Conservation (phyloP, 805 yeast species). For the Blastobotrys attinorum region DNA sequence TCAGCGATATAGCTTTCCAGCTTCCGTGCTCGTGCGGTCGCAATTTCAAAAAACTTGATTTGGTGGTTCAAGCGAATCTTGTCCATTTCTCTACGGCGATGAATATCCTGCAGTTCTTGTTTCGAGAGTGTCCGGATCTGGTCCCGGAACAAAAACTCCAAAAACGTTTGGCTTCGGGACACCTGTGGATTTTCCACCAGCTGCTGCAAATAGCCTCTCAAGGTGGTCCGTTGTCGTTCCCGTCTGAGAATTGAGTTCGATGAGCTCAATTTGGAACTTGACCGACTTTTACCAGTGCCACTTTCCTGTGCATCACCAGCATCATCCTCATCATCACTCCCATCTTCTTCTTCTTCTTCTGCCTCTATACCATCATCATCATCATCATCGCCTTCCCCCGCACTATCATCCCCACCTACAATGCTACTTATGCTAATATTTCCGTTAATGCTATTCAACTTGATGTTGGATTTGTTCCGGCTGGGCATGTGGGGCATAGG, state of each 20-base stretch:
- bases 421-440: slow-evolving; percentile 1
- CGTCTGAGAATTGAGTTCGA: slow-evolving; percentile 39
- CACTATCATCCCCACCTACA: slow-evolving; percentile 11
- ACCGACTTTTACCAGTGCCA: not conserved
- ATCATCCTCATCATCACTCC: slow-evolving; percentile 13
- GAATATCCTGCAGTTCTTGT: slow-evolving; percentile 47
- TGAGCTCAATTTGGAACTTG: not conserved
- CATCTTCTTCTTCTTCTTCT: slow-evolving; percentile 14
- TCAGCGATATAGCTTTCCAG: slow-evolving; percentile 51
- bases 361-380: slow-evolving; percentile 4
- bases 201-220: slow-evolving; percentile 61
- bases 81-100: slow-evolving; percentile 54
- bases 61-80: slow-evolving; percentile 53
- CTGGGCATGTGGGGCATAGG: slow-evolving; percentile 52
- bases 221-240: slow-evolving; percentile 69
- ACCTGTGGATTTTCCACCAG: slow-evolving; percentile 50
- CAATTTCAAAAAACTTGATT: slow-evolving; percentile 62
- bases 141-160: slow-evolving; percentile 43
- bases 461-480: slow-evolving; percentile 37
- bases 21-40: slow-evolving; percentile 46
- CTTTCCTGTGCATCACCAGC: not conserved
- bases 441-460: no score
- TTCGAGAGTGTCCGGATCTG: slow-evolving; percentile 33
- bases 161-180: slow-evolving; percentile 42
- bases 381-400: slow-evolving; percentile 10